Base-by-base conservation (phyloP, 2,329 filamentous ascomycete species). In the Penicillium sumatraense region DNA sequence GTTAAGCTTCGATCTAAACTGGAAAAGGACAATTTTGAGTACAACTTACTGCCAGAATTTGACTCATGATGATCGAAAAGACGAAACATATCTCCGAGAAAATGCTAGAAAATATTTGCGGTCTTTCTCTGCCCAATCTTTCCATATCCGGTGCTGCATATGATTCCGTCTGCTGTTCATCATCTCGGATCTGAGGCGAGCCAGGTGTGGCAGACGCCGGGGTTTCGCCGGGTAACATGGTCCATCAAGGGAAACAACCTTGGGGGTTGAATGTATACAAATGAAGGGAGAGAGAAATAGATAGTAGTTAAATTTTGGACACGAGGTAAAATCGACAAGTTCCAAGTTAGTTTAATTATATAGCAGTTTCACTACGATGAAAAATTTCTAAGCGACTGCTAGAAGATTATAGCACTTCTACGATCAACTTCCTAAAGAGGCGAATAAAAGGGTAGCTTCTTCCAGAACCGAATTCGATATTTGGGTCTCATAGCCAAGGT, bases 61-160 rank as follows among this genome's bases (percentile, higher is more conserved):
- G 86, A 42, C 85, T 87, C 58, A 83, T 81, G 11, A 87, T 73
- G 18, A 89, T 77, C 0, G 84, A 83, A 61, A 84, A 82, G 66
- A 86, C 81, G 65, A 89, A 90, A 20, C 81, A 80, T 4, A 85
- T 57, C 65, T 90, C 88, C n/a, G 81, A 72, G 72, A 79, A 79
- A 45, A 75, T 67, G 2, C 78, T 80, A 9, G 70, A 68, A 66
- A 90, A 87, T 35, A 75, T 74, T 4, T 78, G 74, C 2, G 87
- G 88, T 3, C 87, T 78, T 64, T 86, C 78, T 51, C 86, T 80
- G 44, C 87, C 87, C 1, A 90, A 76, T 14, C 80, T 78, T 63
- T 89, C 84, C 44, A 89, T 74, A 47, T 69, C 67, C 5, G 56
- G 57, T 21, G 54, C 50, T 24, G n/a, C 51, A 27, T 29, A 49